phyloP scores from a whole-genome alignment of 106 monocot species.

The Gastrodia elata region DNA sequence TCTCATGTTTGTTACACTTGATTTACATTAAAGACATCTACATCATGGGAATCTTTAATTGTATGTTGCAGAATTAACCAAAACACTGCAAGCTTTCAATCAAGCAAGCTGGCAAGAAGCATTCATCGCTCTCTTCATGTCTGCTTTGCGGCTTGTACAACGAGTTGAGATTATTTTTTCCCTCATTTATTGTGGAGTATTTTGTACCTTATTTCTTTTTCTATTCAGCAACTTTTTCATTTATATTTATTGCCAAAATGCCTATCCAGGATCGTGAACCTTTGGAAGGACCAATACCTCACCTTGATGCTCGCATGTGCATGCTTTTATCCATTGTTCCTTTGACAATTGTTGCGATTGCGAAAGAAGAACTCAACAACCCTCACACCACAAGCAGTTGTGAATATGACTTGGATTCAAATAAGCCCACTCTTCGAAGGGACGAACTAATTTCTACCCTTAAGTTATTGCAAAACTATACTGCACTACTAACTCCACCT shows the following conservation, averaged over 20 bases:
- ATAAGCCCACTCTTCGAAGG: slow-evolving; percentile 37
- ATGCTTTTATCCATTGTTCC: slow-evolving; percentile 72
- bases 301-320: slow-evolving; percentile 74
- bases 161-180: slow-evolving; percentile 48
- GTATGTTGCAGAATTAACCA: slow-evolving; percentile 46
- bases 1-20: background rate
- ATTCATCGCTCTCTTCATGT: slow-evolving; percentile 83
- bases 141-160: slow-evolving; percentile 72
- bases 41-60: background rate
- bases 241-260: background rate
- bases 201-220: background rate
- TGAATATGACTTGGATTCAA: slow-evolving; percentile 20
- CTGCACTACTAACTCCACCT: slow-evolving; percentile 64
- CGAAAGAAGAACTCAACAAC: slow-evolving; percentile 35
- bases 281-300: slow-evolving; percentile 78
- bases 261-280: slow-evolving; percentile 53
- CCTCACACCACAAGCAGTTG: background rate
- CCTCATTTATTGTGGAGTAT: background rate
- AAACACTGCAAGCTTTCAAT: slow-evolving; percentile 67
- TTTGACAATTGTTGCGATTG: slow-evolving; percentile 47
- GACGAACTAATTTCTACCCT: slow-evolving; percentile 65
- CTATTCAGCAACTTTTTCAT: background rate
- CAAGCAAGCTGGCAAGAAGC: slow-evolving; percentile 92
- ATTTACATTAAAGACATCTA: background rate
- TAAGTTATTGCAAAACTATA: slow-evolving; percentile 59